phyloP scores from a whole-genome alignment of 148 eudicot genomes.

The Rhododendron henanense region DNA sequence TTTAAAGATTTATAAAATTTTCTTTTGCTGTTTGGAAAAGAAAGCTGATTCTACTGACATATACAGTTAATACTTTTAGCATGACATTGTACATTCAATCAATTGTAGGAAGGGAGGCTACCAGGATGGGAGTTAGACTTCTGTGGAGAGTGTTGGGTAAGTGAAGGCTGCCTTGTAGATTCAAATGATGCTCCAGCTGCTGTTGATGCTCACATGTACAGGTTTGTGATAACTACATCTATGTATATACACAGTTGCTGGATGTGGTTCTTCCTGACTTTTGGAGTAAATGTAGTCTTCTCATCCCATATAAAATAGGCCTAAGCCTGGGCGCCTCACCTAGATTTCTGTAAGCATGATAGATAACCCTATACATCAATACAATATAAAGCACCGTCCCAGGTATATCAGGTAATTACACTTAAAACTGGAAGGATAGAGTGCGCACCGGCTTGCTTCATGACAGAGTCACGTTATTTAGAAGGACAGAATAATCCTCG shows the following conservation, averaged over 20 bases:
- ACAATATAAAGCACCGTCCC: background rate
- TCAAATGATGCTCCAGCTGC: constrained; percentile 66
- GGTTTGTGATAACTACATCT: constrained; percentile 28
- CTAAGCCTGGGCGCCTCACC: background rate
- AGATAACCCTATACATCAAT: no score
- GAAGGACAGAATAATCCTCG: background rate
- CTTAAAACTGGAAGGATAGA: background rate
- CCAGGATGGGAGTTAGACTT: constrained; percentile 84
- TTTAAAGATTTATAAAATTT: background rate
- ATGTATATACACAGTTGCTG: background rate
- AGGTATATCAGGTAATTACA: background rate
- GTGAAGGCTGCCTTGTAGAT: constrained; percentile 95
- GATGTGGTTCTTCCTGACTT: background rate
- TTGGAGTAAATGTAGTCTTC: background rate
- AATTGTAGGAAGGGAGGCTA: constrained; percentile 55
- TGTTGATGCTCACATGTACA: constrained; percentile 93
- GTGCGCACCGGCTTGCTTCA: background rate
- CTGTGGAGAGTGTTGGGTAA: constrained; percentile 94
- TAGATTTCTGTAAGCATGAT: background rate
- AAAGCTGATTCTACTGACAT: background rate
- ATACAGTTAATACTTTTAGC: background rate
- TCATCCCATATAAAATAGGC: background rate
- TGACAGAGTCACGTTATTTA: background rate
- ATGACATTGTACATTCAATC: background rate
- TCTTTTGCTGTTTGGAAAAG: background rate